These are phyloP conservation scores for Wickerhamomyces chaumierensis DNA, from an alignment of 805 yeast genomes.

Conservation along the genomic window DNA sequence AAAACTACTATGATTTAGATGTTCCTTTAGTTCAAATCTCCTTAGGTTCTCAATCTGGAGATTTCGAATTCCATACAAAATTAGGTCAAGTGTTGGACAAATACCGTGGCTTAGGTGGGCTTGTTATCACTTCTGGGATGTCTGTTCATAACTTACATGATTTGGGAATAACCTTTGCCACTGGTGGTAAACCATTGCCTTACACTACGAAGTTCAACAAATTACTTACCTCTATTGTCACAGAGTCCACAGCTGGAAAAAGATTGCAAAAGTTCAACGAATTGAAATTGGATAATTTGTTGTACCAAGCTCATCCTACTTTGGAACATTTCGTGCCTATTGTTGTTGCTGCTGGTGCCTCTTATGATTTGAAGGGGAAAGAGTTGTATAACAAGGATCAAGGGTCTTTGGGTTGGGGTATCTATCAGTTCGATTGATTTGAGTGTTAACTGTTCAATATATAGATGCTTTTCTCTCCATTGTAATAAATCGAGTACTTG, in stretches of 20 bases:
- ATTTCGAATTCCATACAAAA: slow-evolving; percentile 34
- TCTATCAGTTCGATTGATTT: slow-evolving; percentile 35
- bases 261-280: slow-evolving; percentile 27
- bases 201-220: slow-evolving; percentile 44
- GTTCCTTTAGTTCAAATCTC: slow-evolving; percentile 33
- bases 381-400: slow-evolving; percentile 34
- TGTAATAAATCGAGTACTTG: too few relatives aligned
- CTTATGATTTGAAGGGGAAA: slow-evolving; percentile 26
- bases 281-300: slow-evolving; percentile 23
- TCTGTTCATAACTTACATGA: slow-evolving; percentile 68
- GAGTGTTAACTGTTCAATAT: too few relatives aligned
- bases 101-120: slow-evolving; percentile 39
- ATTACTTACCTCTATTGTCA: slow-evolving; percentile 30
- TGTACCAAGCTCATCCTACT: slow-evolving; percentile 60
- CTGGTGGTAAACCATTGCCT: slow-evolving; percentile 22
- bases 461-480: too few relatives aligned
- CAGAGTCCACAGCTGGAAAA: slow-evolving; percentile 16
- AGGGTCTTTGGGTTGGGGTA: slow-evolving; percentile 59
- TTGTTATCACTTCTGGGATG: slow-evolving; percentile 64
- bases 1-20: slow-evolving; percentile 18
- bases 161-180: slow-evolving; percentile 21
- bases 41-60: slow-evolving; percentile 19
- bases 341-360: slow-evolving; percentile 48
- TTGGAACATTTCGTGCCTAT: slow-evolving; percentile 65
- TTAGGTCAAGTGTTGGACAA: slow-evolving; percentile 45